Evolutionary conservation across 2,329 filamentous ascomycete genomes (phyloP), one percentile per base, ranked within the genome.

Genomic region (Fusarium scirpi): DNA sequence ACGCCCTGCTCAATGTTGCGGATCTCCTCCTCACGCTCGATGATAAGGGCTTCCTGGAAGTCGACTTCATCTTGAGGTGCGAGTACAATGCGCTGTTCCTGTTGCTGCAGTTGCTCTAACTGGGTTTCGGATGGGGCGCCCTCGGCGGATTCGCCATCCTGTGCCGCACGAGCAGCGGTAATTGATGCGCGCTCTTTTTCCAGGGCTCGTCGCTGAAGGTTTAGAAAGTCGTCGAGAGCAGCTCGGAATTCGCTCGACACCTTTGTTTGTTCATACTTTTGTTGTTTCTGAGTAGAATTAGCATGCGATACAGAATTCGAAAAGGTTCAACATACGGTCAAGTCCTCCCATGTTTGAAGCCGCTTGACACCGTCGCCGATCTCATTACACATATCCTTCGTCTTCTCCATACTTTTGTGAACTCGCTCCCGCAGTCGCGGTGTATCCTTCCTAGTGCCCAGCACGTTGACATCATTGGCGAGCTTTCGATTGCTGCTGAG

Each of bases 1-100:
- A 99, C 96, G 58, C 93, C 94, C 80, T 98, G 94, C 83, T 98
- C 96, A 76, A 99, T 99, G 78, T 97, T 97, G 67, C 94, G 91
- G 72, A 99, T 99, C 83, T 99, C 96, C 61, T 94, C 90, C 81
- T 99, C 96, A 57, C 97, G 94, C 85, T 99, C 95, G 66, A 97
- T 91, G 77, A 99, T 99, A 62, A 99, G 85, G 18, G 92, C 91
- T 74, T 99, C 96, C 78, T 99, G 96, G 83, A 98, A 99, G 78
- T 99, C 95, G 45, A 99, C 96, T 78, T 99, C 97, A 74, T 94
- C 91, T 80, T 99, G 96, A 29, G 93, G 88, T 2, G 94, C 96
- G 11, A 98, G 86, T 59, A 93, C 92, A 15, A 92, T 85, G 73
- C 94, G 90, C 75, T 75, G 69, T 24, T 95, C 89, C 72, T 92